A percentile compares a stretch with the other conserved stretches of the same genome.
phyloP scores from a whole-genome alignment of 2,329 filamentous ascomycete genomes.

The Colletotrichum shisoi region DNA sequence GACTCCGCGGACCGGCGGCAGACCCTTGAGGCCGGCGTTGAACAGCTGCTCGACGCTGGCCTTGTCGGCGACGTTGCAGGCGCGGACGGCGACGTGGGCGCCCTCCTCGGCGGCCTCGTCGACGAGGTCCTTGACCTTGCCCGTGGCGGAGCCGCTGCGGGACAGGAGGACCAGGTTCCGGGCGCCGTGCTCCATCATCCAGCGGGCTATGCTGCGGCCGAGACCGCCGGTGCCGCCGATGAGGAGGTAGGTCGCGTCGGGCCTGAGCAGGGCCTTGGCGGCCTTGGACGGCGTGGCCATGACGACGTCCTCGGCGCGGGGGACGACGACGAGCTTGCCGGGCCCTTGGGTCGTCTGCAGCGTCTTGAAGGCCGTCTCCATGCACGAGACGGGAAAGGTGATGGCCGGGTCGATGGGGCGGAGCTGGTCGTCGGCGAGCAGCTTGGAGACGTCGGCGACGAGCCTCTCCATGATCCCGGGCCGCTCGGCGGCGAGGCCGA shows the following conservation, averaged over 20 bases:
- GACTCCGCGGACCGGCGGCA: conserved; percentile 54
- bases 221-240: conserved; percentile 63
- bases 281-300: conserved; percentile 51
- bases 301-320: conserved; percentile 53
- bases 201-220: conserved; percentile 58
- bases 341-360: conserved; percentile 49
- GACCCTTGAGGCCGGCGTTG: conserved; percentile 41
- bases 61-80: conserved; percentile 59
- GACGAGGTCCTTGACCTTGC: conserved; percentile 49
- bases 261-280: conserved; percentile 48
- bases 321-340: conserved; percentile 58
- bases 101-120: conserved; percentile 51
- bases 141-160: conserved; percentile 53
- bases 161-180: conserved; percentile 59
- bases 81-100: conserved; percentile 55
- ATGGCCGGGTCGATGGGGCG: conserved; percentile 50
- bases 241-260: conserved; percentile 59
- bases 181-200: conserved; percentile 60
- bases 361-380: conserved; percentile 50
- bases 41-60: conserved; percentile 39
- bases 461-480: conserved; percentile 53
- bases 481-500: conserved; percentile 53
- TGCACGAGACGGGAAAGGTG: conserved; percentile 50
- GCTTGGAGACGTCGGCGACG: conserved; percentile 49
- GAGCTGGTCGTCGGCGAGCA: conserved; percentile 49